Evolutionary conservation across 2,329 filamentous ascomycete species (phyloP).

Genomic region (Pseudogymnoascus sp.): DNA sequence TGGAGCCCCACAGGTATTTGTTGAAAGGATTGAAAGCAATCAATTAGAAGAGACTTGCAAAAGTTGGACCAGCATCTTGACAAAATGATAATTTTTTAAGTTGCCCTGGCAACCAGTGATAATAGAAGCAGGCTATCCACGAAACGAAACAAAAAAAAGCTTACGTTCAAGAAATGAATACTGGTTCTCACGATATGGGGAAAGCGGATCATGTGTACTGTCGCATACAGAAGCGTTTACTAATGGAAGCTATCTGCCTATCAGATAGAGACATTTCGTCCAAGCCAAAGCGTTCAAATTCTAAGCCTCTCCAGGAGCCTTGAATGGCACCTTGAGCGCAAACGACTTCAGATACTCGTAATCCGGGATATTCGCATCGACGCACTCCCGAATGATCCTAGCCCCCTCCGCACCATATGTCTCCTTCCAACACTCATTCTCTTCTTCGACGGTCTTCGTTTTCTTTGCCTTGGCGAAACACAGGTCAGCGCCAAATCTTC

Average conservation of each 20-base stretch:
- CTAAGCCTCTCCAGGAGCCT: conserved; percentile 11
- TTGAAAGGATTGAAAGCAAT: too few species aligned
- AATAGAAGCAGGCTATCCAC: too few species aligned
- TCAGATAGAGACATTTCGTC: not conserved
- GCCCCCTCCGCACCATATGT: conserved; percentile 69
- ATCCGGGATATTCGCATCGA: conserved; percentile 63
- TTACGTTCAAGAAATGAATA: not conserved
- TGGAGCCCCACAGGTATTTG: too few species aligned
- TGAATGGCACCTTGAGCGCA: conserved; percentile 47
- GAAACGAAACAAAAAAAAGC: too few species aligned
- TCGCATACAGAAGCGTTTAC: not conserved
- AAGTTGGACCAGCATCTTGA: too few species aligned
- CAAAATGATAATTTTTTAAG: too few species aligned
- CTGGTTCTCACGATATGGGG: not conserved
- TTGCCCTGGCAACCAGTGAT: too few species aligned
- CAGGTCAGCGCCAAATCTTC: conserved; percentile 9
- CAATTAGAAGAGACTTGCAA: too few species aligned
- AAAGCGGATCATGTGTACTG: not conserved
- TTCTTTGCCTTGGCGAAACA: conserved; percentile 42
- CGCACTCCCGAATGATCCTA: conserved; percentile 61
- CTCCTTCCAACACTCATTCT: conserved; percentile 63
- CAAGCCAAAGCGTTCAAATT: conserved; percentile 14
- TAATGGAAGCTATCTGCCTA: conserved; percentile 1
- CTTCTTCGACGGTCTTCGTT: conserved; percentile 55
- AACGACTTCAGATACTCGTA: conserved; percentile 81